Base-by-base conservation (phyloP, 140 eudicot genomes). In the Cichorium intybus region DNA sequence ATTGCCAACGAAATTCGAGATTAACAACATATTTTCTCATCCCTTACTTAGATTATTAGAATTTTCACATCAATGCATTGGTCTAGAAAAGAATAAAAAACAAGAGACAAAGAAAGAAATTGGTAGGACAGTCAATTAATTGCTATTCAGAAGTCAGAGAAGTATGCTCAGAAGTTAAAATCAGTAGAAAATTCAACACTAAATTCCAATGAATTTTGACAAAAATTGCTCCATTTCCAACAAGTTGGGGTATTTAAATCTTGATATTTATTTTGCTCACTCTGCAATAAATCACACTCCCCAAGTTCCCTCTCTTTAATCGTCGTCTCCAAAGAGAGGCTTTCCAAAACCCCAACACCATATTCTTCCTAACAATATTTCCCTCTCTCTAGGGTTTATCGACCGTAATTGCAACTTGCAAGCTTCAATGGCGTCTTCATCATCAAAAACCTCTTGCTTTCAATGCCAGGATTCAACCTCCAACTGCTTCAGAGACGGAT, bases 401-500 rank as follows among this genome's bases (percentile, higher is more conserved):
- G 23, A 16, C 53, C 63, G 45, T 22, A 22, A 48, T 14, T 39
- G 18, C 9, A 29, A 48, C 7, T 28, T 23, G 10, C 45, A 57
- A 39, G 24, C 62, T 17, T 66, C 43, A 62, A 77, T 66, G 81
- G 78, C 81, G 1, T 24, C 79, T 70, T 72, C 85, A 5, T 68
- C 79, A 9, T 81, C 87, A 28, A 61, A 50, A 5, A 16, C 67
- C 7, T 60, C 71, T 12, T 85, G 92, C 71, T 79, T 81, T 26
- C 87, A 85, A 27, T 85, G 92, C 74, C 74, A 75, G 56, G 81
- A 81, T 52, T 69, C 83, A 58, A 75, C 71, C 62, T 56, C 77
- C 18, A 70, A 53, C 57, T 69, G 63, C 64, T 79, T 85, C 77
- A 66, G 75, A 21, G 72, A 77, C 56, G 95, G 95, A 21, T 85